Conservation (phyloP, 768 basidiomycete genomes). For the Russula compacta region DNA sequence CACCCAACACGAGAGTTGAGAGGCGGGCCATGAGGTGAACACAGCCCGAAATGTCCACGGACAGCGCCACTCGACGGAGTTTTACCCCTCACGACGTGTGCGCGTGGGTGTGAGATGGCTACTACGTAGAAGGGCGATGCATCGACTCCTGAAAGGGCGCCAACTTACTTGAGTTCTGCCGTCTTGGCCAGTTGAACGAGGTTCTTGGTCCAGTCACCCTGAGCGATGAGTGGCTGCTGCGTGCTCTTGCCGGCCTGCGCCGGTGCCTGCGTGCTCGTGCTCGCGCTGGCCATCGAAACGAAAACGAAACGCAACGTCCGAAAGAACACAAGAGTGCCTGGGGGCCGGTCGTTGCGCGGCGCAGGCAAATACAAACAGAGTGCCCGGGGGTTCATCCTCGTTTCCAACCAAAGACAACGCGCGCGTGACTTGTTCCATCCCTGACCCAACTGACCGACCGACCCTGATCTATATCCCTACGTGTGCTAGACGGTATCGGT, state of each 20-base stretch:
- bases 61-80: neutral
- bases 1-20: neutral
- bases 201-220: slow-evolving; percentile 82
- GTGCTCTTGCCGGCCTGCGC: slow-evolving; percentile 13
- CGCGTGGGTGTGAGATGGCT: neutral
- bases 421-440: neutral
- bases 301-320: neutral
- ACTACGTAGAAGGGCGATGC: neutral
- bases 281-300: slow-evolving; percentile 14
- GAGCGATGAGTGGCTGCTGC: slow-evolving; percentile 43
- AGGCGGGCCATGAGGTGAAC: neutral
- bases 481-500: no score
- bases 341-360: neutral
- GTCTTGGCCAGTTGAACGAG: slow-evolving; percentile 80
- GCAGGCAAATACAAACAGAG: neutral
- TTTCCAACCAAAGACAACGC: neutral
- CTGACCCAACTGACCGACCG: no score
- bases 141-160: neutral
- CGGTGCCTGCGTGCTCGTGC: slow-evolving; percentile 16
- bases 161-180: slow-evolving; percentile 75
- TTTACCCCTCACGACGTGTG: neutral
- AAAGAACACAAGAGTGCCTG: slow-evolving; percentile 13
- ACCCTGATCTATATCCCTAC: no score
- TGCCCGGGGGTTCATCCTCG: neutral
- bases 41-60: neutral